Evolutionary conservation across 208 protist species (phyloP), one percentile per base, ranked within the genome.

Genomic region (Strigomonas culicis): DNA sequence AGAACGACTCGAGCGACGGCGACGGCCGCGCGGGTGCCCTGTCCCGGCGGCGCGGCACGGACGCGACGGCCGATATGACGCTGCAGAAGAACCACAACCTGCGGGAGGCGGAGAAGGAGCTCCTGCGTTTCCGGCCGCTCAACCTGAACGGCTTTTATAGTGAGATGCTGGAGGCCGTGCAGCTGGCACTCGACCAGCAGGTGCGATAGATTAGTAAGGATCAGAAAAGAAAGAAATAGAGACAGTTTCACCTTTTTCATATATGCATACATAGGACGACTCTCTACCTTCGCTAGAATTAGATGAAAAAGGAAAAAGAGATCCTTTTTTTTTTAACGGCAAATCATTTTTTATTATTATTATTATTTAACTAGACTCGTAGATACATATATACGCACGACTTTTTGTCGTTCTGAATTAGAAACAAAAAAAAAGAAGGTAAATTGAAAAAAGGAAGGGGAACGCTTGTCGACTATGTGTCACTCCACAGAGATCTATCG

Each of bases 61-160:
- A 39, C 17, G 53, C 51, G 30, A 32, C 25, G 15, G 43, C 49
- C 6, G 47, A 49, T 22, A 1, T 36, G 11, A 34, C 27, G 49
- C 17, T 34, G 43, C 28, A 3, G 17, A 66, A 74, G 68, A 67
- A 74, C 31, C 22, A 21, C 24, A 53, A 43, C 25, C 66, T 79
- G 58, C 70, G 72, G n/a, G 76, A 80, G 62, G 58, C 68, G n/a
- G 77, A 82, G 59, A 50, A 72, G 27, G 80, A 79, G 39, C 41
- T 83, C 30, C 55, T 80, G 39, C 68, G 68, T 11, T 88, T 88
- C 57, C 66, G 78, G 2, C 82, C 78, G 0, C 66, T 94, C 34
- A 82, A 80, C 55, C 47, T 90, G 13, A 83, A 87, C 28, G 74
- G 82, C 19, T 82, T 94, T 59, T 82, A 94, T 62, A 61, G 39